Conservation (phyloP, 495 filamentous ascomycete genomes). For the Lasiosphaeria ovina region DNA sequence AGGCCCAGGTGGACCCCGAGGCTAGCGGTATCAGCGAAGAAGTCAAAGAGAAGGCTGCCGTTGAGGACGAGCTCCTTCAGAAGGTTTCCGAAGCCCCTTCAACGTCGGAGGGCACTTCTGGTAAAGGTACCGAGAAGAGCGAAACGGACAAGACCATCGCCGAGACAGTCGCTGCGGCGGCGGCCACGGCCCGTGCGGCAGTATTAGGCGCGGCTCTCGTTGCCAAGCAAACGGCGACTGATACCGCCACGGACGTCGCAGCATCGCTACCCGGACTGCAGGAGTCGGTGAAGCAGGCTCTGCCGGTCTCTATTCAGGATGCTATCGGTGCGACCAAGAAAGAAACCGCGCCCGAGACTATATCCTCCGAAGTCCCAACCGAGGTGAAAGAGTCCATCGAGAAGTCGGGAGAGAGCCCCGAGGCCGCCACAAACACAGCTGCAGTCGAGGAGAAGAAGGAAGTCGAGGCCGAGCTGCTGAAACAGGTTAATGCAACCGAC, state of each 20-base stretch:
- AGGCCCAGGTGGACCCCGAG: conserved; percentile 57
- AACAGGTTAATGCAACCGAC: conserved; percentile 43
- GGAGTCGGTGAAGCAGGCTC: conserved; percentile 34
- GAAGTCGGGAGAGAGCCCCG: conserved; percentile 61
- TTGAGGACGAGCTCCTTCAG: conserved; percentile 59
- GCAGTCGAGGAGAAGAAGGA: conserved; percentile 76
- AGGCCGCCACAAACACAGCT: conserved; percentile 65
- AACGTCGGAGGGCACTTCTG: conserved; percentile 55
- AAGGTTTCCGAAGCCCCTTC: conserved; percentile 56
- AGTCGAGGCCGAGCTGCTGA: conserved; percentile 65
- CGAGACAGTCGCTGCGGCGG: conserved; percentile 40
- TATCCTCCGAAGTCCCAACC: conserved; percentile 60
- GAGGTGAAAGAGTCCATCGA: conserved; percentile 71
- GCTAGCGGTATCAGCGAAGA: conserved; percentile 56
- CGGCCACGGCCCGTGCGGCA: conserved; percentile 41
- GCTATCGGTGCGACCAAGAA: conserved; percentile 22
- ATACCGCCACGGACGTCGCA: conserved; percentile 32
- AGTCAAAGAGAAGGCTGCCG: conserved; percentile 58
- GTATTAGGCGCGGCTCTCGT: conserved; percentile 35
- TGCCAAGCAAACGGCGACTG: conserved; percentile 33
- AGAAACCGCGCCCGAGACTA: conserved; percentile 33
- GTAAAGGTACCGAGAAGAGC: conserved; percentile 46
- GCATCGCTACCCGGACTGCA: conserved; percentile 36
- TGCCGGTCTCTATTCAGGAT: conserved; percentile 28
- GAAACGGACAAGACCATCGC: conserved; percentile 41